Evolutionary conservation across 1,139 yeast genomes (phyloP).

Genomic region (Saccharomycopsis hybrid): DNA sequence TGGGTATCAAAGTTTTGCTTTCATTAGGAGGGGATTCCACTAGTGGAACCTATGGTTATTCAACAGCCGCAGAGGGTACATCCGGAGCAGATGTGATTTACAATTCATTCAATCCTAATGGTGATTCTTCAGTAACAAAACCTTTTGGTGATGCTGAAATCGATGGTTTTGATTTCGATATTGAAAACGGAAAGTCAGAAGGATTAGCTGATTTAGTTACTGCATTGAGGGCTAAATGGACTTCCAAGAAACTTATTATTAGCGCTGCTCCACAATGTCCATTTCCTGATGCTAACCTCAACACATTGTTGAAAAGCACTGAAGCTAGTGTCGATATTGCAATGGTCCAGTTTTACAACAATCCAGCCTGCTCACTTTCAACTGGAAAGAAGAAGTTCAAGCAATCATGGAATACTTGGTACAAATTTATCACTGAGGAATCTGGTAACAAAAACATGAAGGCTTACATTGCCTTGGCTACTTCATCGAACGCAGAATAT

Average conservation of each 20-base stretch:
- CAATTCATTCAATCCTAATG: constrained; percentile 39
- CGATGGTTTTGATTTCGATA: constrained; percentile 20
- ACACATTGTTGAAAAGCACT: constrained; percentile 43
- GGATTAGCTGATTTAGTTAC: constrained; percentile 20
- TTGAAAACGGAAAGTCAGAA: constrained; percentile 28
- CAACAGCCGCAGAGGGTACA: constrained; percentile 21
- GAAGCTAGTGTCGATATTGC: constrained; percentile 32
- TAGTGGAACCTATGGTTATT: constrained; percentile 36
- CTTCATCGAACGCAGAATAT: constrained; percentile 65
- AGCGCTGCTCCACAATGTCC: constrained; percentile 64
- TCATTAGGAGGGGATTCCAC: constrained; percentile 77
- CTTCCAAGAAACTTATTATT: constrained; percentile 36
- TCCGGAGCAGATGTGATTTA: constrained; percentile 28
- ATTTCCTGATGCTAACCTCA: constrained; percentile 49
- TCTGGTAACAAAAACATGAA: constrained; percentile 66
- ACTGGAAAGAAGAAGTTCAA: constrained; percentile 41
- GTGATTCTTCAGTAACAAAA: constrained; percentile 45
- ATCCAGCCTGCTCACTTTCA: constrained; percentile 25
- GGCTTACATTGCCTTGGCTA: constrained; percentile 64
- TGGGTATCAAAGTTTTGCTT: constrained; percentile 71
- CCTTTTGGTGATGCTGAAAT: constrained; percentile 55
- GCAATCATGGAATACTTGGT: constrained; percentile 73
- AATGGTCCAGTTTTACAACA: constrained; percentile 20
- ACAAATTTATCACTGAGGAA: constrained; percentile 49
- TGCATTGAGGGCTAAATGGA: constrained; percentile 22